A percentile compares a stretch with the other conserved stretches of the same genome.
These are phyloP conservation scores for Kewa caespitosa DNA, from an alignment of 179 eudicot genomes.

Conservation along the genomic window DNA sequence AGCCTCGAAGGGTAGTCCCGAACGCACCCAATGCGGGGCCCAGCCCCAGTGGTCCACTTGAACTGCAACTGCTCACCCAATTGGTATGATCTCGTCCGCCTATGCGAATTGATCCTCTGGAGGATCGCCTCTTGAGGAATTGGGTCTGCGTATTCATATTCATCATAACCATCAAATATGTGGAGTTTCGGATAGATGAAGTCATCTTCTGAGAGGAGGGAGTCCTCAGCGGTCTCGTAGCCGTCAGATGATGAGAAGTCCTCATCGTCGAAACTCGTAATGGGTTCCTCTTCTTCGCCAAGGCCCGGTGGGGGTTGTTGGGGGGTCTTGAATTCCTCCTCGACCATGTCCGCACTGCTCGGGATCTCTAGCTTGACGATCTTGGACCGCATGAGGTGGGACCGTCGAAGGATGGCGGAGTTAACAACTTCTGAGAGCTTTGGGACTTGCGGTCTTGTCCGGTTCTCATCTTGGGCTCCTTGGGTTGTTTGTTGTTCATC, in stretches of 20 bases:
- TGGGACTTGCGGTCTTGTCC: constrained; percentile 18
- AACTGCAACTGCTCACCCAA: constrained; percentile 60
- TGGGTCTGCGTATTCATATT: constrained; percentile 45
- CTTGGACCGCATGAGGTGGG: constrained; percentile 37
- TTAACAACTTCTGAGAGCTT: constrained; percentile 26
- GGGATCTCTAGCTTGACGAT: constrained; percentile 47
- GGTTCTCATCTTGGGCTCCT: constrained; percentile 14
- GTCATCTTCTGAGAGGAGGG: constrained; percentile 50
- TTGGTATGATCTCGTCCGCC: constrained; percentile 60
- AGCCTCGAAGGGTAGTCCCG: constrained; percentile 75
- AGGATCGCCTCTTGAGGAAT: constrained; percentile 57
- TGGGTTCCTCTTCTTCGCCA: neutral
- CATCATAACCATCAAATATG: constrained; percentile 43
- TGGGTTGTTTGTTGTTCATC: constrained; percentile 21
- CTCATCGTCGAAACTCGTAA: neutral
- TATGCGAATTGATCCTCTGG: constrained; percentile 62
- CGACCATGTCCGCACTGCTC: constrained; percentile 29
- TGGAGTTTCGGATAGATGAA: constrained; percentile 50
- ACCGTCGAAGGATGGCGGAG: constrained; percentile 34
- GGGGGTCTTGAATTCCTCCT: constrained; percentile 44
- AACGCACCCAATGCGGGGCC: constrained; percentile 82
- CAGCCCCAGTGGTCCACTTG: constrained; percentile 85
- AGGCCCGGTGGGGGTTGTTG: constrained; percentile 27
- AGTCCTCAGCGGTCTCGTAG: constrained; percentile 68
- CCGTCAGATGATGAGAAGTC: constrained; percentile 38